Conservation (phyloP, 2,329 filamentous ascomycete genomes). For the Incumbomyces delicatus region DNA sequence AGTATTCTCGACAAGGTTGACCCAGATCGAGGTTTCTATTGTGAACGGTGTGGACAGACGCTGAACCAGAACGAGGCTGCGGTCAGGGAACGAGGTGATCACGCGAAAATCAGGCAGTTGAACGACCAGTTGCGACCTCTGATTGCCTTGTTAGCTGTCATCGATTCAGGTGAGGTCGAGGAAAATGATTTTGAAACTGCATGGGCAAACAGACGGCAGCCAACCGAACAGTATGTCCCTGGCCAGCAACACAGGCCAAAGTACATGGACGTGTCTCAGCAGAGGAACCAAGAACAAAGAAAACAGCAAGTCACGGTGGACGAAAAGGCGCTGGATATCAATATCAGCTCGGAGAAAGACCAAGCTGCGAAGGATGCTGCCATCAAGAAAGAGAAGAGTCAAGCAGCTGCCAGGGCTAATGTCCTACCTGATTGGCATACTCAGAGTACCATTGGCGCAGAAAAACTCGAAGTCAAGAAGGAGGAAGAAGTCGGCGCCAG, state of each 20-base stretch:
- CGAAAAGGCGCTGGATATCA: conserved; percentile 37
- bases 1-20: conserved; percentile 72
- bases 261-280: conserved; percentile 30
- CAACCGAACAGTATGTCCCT: conserved; percentile 33
- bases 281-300: conserved; percentile 23
- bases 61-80: conserved; percentile 37
- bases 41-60: conserved; percentile 60
- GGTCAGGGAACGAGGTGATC: conserved; percentile 35
- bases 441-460: conserved; percentile 14
- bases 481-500: conserved; percentile 4
- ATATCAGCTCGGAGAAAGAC: conserved; percentile 39
- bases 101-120: conserved; percentile 41
- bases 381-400: conserved; percentile 37
- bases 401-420: conserved; percentile 40
- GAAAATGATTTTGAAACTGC: conserved; percentile 41
- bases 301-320: conserved; percentile 36
- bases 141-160: conserved; percentile 38
- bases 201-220: conserved; percentile 39
- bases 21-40: conserved; percentile 59
- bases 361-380: conserved; percentile 33
- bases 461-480: conserved; percentile 8
- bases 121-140: conserved; percentile 40
- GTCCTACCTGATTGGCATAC: conserved; percentile 45
- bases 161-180: conserved; percentile 34
- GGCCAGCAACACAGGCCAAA: conserved; percentile 29